Conservation (phyloP, 345 rosid species). For the Hibiscus trionum region DNA sequence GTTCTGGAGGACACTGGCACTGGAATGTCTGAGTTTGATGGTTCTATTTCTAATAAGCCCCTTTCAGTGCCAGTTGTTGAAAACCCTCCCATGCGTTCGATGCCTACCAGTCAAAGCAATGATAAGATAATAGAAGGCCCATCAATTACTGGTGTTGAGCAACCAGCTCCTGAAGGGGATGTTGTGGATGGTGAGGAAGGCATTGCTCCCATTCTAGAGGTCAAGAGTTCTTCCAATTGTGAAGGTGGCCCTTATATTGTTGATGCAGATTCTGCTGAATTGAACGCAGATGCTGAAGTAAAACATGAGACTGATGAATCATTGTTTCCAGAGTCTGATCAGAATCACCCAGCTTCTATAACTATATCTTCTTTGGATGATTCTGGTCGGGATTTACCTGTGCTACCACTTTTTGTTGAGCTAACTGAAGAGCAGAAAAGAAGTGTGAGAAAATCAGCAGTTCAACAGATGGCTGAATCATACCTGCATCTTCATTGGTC, state of each 20-base stretch:
- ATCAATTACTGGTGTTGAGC: slow-evolving; percentile 30
- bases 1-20: slow-evolving; percentile 39
- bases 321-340: slow-evolving; percentile 42
- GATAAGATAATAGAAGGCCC: slow-evolving; percentile 40
- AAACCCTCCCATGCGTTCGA: slow-evolving; percentile 26
- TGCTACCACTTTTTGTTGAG: slow-evolving; percentile 61
- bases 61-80: slow-evolving; percentile 31
- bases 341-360: slow-evolving; percentile 35
- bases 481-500: slow-evolving; percentile 46
- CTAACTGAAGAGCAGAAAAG: slow-evolving; percentile 51
- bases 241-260: slow-evolving; percentile 36
- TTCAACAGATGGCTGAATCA: slow-evolving; percentile 67
- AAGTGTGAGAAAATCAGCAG: slow-evolving; percentile 48
- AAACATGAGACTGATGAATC: slow-evolving; percentile 33
- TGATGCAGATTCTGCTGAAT: slow-evolving; percentile 40
- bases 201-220: slow-evolving; percentile 31
- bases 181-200: slow-evolving; percentile 36
- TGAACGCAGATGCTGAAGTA: slow-evolving; percentile 39
- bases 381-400: slow-evolving; percentile 50
- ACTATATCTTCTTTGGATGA: slow-evolving; percentile 49
- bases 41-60: slow-evolving; percentile 43
- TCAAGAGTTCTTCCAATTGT: slow-evolving; percentile 37
- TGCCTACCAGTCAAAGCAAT: slow-evolving; percentile 28
- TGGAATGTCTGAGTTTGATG: slow-evolving; percentile 40
- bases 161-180: slow-evolving; percentile 41